Evolutionary conservation across 1,284 basidiomycete species (phyloP), one percentile per base, ranked within the genome.

Genomic region (Mixia osmundae): DNA sequence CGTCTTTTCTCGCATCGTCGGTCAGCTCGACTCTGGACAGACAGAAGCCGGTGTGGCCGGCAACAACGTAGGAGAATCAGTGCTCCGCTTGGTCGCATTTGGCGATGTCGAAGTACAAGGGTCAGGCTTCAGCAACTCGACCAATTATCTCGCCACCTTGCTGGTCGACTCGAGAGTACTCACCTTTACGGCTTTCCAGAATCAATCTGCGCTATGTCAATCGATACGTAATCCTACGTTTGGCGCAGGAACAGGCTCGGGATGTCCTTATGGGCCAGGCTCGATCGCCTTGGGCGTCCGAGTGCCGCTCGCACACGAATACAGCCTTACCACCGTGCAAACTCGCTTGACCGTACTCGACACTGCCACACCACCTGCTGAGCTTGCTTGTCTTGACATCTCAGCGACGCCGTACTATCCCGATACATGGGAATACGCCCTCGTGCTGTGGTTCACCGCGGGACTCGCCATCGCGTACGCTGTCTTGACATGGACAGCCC

Each of bases 331-430:
- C 5, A 87, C 83, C 1, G 63, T 89, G 34, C 68, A 69, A 45
- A 91, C 85, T 1, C 70, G 72, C 20, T 59, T 97, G 22, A 72
- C 77, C 27, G 73, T 85, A 12, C 75, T 91, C 27, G 89, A 97
- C 57, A 73, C 82, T 0, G 71, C 61, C 14, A 48, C 49, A 7
- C 68, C 58, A 52, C 48, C 51, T 7, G 67, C 56, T 24, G 76
- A 83, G 45, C 64, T 94, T 22, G 61, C 80, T 1, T 97, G 89
- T 55, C 51, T 89, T 35, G 71, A 78, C 47, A 60, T 94, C 18
- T 55, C 63, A 27, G 73, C 76, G 2, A 83, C 82, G 2, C 76
- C 83, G 0, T 71, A 89, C 40, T 56, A 65, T 14, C 48, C 53
- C 0, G 65, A 71, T 9, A 60, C 60, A 24, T 85, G 82, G 45